Conservation (phyloP, 225 moss, liverwort and hornwort species). For the Asterella californica region DNA sequence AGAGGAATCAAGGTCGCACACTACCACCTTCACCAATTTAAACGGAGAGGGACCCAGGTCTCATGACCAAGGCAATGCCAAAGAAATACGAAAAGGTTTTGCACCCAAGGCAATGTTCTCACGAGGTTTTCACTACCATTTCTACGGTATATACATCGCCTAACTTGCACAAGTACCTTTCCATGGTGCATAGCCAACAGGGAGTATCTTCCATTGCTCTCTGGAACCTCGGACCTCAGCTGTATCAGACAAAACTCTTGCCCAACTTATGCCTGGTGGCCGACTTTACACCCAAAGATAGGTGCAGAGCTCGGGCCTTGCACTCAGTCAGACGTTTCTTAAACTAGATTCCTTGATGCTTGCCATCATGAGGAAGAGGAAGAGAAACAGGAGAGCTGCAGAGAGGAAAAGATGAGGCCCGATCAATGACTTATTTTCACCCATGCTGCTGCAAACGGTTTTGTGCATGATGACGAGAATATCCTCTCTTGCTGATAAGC, state of each 20-base stretch:
- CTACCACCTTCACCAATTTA: slow-evolving; percentile 14
- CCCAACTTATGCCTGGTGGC: slow-evolving; percentile 12
- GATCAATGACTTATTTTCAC: slow-evolving; percentile 8
- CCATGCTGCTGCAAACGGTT: slow-evolving; percentile 1
- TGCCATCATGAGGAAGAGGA: background rate
- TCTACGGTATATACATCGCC: slow-evolving; percentile 36
- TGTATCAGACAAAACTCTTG: background rate
- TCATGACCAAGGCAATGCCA: slow-evolving; percentile 18
- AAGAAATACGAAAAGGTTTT: slow-evolving; percentile 15
- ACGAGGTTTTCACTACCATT: slow-evolving; percentile 19
- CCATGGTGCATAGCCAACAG: slow-evolving; percentile 11
- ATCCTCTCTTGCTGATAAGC: slow-evolving; percentile 14
- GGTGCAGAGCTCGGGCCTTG: slow-evolving; percentile 11
- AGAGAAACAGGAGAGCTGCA: slow-evolving; percentile 5
- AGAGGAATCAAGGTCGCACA: slow-evolving; percentile 8
- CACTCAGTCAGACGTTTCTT: background rate
- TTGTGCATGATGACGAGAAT: slow-evolving; percentile 5
- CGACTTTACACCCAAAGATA: slow-evolving; percentile 1
- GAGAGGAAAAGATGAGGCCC: slow-evolving; percentile 20
- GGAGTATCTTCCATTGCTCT: slow-evolving; percentile 15
- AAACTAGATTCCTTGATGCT: background rate
- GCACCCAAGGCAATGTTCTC: slow-evolving; percentile 16
- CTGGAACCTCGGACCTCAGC: slow-evolving; percentile 6
- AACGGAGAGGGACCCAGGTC: background rate
- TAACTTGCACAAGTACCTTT: slow-evolving; percentile 22